phyloP scores from a whole-genome alignment of 768 basidiomycete genomes.

The Rhizopogon roseolus region DNA sequence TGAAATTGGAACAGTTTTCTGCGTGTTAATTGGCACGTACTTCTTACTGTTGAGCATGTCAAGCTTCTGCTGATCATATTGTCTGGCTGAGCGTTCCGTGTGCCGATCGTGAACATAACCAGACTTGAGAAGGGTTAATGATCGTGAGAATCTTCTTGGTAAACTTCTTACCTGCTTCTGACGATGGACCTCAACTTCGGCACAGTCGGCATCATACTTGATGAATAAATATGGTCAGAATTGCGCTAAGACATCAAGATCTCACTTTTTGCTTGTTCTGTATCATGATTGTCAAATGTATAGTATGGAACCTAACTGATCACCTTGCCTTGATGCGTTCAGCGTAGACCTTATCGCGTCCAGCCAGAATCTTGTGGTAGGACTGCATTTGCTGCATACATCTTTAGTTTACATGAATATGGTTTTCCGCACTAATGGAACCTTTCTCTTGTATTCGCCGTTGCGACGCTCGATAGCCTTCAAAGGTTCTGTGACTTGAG shows the following conservation, averaged over 20 bases:
- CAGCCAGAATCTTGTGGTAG: slow-evolving; percentile 65
- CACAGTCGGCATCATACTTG: slow-evolving; percentile 79
- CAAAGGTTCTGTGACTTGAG: slow-evolving; percentile 62
- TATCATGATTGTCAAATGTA: background rate
- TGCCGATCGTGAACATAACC: slow-evolving; percentile 57
- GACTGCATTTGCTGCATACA: slow-evolving; percentile 55
- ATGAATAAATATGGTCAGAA: slow-evolving; percentile 2
- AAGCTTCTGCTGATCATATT: slow-evolving; percentile 68
- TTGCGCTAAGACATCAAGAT: background rate
- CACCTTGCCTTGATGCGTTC: slow-evolving; percentile 65
- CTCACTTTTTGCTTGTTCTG: slow-evolving; percentile 29
- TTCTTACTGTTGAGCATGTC: slow-evolving; percentile 85
- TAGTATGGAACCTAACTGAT: background rate
- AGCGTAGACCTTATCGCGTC: slow-evolving; percentile 62
- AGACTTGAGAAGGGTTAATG: background rate
- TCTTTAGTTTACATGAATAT: slow-evolving; percentile 6
- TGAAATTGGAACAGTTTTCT: background rate
- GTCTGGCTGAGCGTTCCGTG: slow-evolving; percentile 66
- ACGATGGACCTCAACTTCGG: slow-evolving; percentile 64
- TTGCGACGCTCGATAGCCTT: slow-evolving; percentile 54
- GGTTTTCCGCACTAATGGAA: slow-evolving; percentile 11
- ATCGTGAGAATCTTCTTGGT: background rate
- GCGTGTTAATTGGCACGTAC: slow-evolving; percentile 30
- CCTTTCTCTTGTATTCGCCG: slow-evolving; percentile 69
- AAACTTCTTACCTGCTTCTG: slow-evolving; percentile 62